phyloP scores from a whole-genome alignment of 371 early-diverging fungal species.

The Entomophthora muscae region DNA sequence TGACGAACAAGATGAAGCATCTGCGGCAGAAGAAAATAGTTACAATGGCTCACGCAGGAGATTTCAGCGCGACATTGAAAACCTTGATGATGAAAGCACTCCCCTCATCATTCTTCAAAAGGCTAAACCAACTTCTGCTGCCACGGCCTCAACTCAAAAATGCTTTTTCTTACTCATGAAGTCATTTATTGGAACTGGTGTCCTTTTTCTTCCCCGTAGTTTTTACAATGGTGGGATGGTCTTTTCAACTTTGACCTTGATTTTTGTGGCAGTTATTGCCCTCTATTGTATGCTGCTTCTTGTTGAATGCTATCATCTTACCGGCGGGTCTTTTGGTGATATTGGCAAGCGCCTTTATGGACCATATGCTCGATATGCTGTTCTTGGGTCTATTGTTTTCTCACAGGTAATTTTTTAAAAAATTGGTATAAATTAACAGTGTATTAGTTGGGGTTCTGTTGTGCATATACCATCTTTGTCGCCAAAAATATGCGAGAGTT shows the following conservation, averaged over 20 bases:
- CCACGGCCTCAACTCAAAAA: constrained; percentile 54
- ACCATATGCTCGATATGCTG: constrained; percentile 39
- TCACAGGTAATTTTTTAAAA: constrained; percentile 43
- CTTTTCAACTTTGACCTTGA: constrained; percentile 31
- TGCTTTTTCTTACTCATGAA: constrained; percentile 69
- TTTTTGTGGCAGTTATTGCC: constrained; percentile 31
- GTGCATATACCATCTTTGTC: constrained; percentile 76
- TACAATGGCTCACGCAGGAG: constrained; percentile 14
- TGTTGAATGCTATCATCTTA: constrained; percentile 32
- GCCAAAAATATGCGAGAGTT: constrained; percentile 61
- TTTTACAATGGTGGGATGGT: constrained; percentile 50
- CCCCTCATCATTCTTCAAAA: constrained; percentile 17
- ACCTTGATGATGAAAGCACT: not conserved
- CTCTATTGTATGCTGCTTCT: constrained; percentile 38
- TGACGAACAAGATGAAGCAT: constrained; percentile 33
- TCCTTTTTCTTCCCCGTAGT: constrained; percentile 63
- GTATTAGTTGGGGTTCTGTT: constrained; percentile 57
- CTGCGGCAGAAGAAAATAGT: constrained; percentile 12
- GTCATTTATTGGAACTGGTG: constrained; percentile 76
- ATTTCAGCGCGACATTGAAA: not conserved
- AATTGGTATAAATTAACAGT: too few relatives aligned
- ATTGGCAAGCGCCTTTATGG: constrained; percentile 63
- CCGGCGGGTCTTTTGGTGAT: constrained; percentile 44
- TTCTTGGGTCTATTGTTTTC: constrained; percentile 58
- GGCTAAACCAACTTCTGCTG: constrained; percentile 26